Base-by-base conservation (phyloP, 2,329 filamentous ascomycete genomes). In the Cordyceps cateniannulata region DNA sequence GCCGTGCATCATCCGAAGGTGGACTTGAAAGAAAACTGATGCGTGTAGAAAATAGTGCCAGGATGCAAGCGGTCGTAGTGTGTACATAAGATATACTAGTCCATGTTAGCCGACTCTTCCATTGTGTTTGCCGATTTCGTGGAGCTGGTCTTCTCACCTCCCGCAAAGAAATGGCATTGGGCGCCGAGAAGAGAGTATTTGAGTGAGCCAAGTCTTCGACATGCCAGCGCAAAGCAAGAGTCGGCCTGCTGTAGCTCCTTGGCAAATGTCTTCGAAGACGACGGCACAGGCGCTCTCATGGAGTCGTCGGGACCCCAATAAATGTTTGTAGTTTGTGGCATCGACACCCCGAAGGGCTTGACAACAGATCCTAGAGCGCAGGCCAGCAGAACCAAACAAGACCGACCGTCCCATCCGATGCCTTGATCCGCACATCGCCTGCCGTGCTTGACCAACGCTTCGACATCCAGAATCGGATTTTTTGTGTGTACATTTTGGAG, bases 111-210 rank as follows among this genome's bases (percentile, higher is more conserved):
- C 9, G 38, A n/a, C 7, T 45, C 2, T 29, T 29, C 3, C 14
- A 16, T 20, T 5, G 9, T 20, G 20, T 14, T 20, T 14, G 2
- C 9, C 5, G 7, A 6, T 52, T 20, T 8, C 20, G 20, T 14
- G 14, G 3, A 16, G 1, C 6, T 3, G 7, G 20, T 4, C 16
- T 49, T n/a, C 60, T 45, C 40, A 65, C 65, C 65, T 3, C 74
- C 74, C 6, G 73, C 72, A 54, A 73, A 70, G 57, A 75, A 75
- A 58, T 72, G 68, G 51, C 73, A 76, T 45, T 77, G 75, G 7
- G 70, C 68, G 5, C 69, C 68, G 7, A 75, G 55, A 22, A 77
- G 65, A 3, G 65, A 66, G 45, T 66, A 63, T 29, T 66, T 66
- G 4, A 69, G 63, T 0, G 67, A 66, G 1, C 67, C 69, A 12